These are phyloP conservation scores for Rhynchospora tenuis DNA, from an alignment of 176 grass and related monocot genomes.

Conservation along the genomic window DNA sequence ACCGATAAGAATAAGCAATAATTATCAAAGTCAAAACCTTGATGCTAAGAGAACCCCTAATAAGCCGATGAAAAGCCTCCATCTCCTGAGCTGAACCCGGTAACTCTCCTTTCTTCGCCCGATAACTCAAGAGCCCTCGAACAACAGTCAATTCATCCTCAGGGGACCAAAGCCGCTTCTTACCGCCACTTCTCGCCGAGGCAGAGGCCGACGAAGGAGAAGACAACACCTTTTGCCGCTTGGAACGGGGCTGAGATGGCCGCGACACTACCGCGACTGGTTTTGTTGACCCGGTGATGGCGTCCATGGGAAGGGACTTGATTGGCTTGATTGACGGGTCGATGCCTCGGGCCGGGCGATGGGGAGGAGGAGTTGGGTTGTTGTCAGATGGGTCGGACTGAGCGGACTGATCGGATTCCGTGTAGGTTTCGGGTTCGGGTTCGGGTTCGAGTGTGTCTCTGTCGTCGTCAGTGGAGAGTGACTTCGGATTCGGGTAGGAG, in stretches of 20 bases:
- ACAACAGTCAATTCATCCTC: slow-evolving; percentile 19
- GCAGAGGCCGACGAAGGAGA: slow-evolving; percentile 9
- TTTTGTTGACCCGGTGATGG: neutral
- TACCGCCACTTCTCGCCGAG: neutral
- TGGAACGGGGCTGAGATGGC: slow-evolving; percentile 16
- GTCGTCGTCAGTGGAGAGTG: neutral
- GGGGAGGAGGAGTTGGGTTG: neutral
- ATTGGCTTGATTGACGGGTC: slow-evolving; percentile 15
- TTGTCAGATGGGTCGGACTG: neutral
- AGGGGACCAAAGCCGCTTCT: slow-evolving; percentile 5
- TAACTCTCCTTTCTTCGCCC: slow-evolving; percentile 6
- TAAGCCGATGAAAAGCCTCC: slow-evolving; percentile 17
- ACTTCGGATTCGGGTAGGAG: neutral
- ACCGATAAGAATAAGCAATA: neutral
- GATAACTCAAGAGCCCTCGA: slow-evolving; percentile 16
- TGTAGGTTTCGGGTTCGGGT: neutral
- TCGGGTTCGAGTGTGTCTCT: neutral
- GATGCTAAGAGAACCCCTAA: slow-evolving; percentile 8
- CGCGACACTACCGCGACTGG: neutral
- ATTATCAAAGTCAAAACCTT: slow-evolving; percentile 17
- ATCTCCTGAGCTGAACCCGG: slow-evolving; percentile 7
- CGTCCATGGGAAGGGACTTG: slow-evolving; percentile 19
- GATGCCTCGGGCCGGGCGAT: neutral
- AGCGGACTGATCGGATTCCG: slow-evolving; percentile 3
- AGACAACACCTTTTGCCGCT: neutral